Evolutionary conservation across 495 filamentous ascomycete genomes (phyloP).

Genomic region (Aspergillus sclerotiicarbonarius): DNA sequence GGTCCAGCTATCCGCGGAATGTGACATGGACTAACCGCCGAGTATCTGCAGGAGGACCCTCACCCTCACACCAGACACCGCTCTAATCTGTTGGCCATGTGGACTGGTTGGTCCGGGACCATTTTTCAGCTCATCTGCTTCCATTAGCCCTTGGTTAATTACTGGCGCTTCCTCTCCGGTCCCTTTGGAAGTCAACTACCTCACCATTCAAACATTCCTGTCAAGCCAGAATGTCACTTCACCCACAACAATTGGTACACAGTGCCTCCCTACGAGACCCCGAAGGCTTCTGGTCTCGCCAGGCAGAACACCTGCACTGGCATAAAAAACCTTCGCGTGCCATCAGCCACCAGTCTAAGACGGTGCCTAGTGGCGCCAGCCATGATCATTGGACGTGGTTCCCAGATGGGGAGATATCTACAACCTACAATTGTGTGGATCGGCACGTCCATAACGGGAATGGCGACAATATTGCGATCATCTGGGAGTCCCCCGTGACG

Average conservation of each 20-base stretch:
- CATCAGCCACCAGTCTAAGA: constrained; percentile 39
- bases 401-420: constrained; percentile 83
- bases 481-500: constrained; percentile 87
- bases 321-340: constrained; percentile 60
- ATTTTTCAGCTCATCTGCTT: neutral
- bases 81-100: neutral
- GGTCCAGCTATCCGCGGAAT: constrained; percentile 5
- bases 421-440: constrained; percentile 87
- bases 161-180: neutral
- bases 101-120: neutral
- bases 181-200: neutral
- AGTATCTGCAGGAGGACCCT: neutral
- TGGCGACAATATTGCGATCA: constrained; percentile 71
- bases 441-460: constrained; percentile 75
- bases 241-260: constrained; percentile 41
- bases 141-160: neutral
- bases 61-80: neutral
- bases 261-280: constrained; percentile 49
- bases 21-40: neutral
- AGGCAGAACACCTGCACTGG: constrained; percentile 76
- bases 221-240: constrained; percentile 12
- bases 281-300: constrained; percentile 72
- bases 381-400: constrained; percentile 83
- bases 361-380: constrained; percentile 43
- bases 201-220: neutral